These are phyloP conservation scores for Clathrus columnatus DNA, from an alignment of 768 basidiomycete genomes.

Conservation along the genomic window DNA sequence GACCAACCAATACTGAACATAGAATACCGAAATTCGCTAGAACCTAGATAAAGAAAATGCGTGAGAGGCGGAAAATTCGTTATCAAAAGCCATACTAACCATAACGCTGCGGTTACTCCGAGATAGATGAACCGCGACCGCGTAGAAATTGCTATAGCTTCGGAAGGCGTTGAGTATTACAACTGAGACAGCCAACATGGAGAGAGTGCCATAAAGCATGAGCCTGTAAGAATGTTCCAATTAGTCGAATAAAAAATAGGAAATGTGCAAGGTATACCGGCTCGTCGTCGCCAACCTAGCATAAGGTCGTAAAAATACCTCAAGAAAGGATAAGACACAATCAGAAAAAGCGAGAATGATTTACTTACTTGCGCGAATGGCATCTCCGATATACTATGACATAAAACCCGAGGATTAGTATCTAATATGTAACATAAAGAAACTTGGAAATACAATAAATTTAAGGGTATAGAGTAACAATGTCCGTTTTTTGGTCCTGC, in stretches of 20 bases:
- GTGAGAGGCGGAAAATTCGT: slow-evolving; percentile 3
- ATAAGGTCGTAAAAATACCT: slow-evolving; percentile 7
- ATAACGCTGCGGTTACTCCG: slow-evolving; percentile 89
- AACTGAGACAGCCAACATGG: slow-evolving; percentile 57
- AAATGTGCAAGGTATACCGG: background rate
- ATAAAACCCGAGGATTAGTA: too few species aligned
- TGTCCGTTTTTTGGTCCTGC: too few species aligned
- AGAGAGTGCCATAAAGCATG: slow-evolving; percentile 58
- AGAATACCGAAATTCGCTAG: slow-evolving; percentile 87
- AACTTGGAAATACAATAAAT: background rate
- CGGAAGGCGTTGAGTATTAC: slow-evolving; percentile 75
- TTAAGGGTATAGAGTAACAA: background rate
- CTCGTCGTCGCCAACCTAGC: slow-evolving; percentile 8
- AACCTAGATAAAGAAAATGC: slow-evolving; percentile 39
- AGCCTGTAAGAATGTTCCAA: slow-evolving; percentile 24
- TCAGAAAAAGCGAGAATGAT: background rate
- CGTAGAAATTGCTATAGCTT: slow-evolving; percentile 87
- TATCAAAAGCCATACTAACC: slow-evolving; percentile 37
- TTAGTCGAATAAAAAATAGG: background rate
- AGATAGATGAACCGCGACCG: slow-evolving; percentile 85
- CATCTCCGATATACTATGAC: background rate
- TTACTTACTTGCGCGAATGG: background rate
- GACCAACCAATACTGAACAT: slow-evolving; percentile 64
- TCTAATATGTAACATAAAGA: background rate
- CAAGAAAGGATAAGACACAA: background rate